Percentiles rank a stretch among this genome's conserved stretches.
Evolutionary conservation across 1,284 basidiomycete genomes (phyloP).

Genomic region (Austroboletus niveus): DNA sequence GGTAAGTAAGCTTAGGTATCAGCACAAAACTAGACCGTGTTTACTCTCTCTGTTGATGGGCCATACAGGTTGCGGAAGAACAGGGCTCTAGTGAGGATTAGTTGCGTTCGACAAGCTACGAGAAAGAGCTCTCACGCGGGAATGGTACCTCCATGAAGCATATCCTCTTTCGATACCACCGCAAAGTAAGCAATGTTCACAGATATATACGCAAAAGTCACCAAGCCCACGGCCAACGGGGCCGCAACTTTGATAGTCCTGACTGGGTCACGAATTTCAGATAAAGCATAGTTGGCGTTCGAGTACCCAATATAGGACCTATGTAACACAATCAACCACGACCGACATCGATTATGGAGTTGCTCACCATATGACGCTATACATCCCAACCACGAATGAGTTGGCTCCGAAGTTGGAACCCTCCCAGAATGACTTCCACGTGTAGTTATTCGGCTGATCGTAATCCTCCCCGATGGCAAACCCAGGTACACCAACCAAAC

Average conservation of each 20-base stretch:
- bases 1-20: background rate
- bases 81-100: slow-evolving; percentile 43
- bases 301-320: slow-evolving; percentile 72
- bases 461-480: slow-evolving; percentile 45
- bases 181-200: slow-evolving; percentile 71
- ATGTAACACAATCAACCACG: background rate
- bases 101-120: background rate
- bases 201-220: slow-evolving; percentile 55
- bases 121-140: slow-evolving; percentile 49
- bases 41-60: slow-evolving; percentile 51
- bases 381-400: slow-evolving; percentile 60
- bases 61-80: slow-evolving; percentile 72
- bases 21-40: background rate
- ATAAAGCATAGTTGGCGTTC: slow-evolving; percentile 70
- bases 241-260: slow-evolving; percentile 65
- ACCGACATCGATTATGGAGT: background rate
- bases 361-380: slow-evolving; percentile 62
- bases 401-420: slow-evolving; percentile 49
- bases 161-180: slow-evolving; percentile 63
- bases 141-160: slow-evolving; percentile 57
- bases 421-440: slow-evolving; percentile 55
- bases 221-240: slow-evolving; percentile 56
- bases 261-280: slow-evolving; percentile 64
- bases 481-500: slow-evolving; percentile 46
- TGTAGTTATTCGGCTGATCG: slow-evolving; percentile 48